Evolutionary conservation across 2,329 filamentous ascomycete species (phyloP).

Genomic region (Aspergillus hiratsukae): DNA sequence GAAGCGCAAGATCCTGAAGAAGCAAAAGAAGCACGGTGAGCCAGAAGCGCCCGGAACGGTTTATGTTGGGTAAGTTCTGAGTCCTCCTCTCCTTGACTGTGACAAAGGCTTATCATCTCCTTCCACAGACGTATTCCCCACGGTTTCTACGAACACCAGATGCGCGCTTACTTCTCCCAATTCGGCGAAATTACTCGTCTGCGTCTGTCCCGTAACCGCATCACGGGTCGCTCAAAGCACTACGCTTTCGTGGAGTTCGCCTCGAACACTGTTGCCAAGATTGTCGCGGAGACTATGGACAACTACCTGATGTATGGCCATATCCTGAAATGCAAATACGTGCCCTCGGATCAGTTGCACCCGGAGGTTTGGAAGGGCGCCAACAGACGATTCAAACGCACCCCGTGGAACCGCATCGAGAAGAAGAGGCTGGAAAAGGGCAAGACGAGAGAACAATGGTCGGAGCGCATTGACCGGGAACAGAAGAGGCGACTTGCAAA

Average conservation of each 20-base stretch:
- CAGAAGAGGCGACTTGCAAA: slow-evolving; percentile 64
- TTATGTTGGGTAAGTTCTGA: slow-evolving; percentile 65
- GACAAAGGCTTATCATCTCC: slow-evolving; percentile 11
- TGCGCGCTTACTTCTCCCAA: slow-evolving; percentile 88
- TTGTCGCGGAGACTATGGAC: slow-evolving; percentile 94
- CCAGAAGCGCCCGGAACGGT: slow-evolving; percentile 64
- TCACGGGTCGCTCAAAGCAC: slow-evolving; percentile 87
- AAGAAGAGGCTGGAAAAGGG: slow-evolving; percentile 70
- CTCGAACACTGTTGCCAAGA: slow-evolving; percentile 72
- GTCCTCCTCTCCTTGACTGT: background rate
- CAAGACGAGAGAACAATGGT: slow-evolving; percentile 71
- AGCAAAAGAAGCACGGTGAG: slow-evolving; percentile 44
- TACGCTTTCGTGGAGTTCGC: slow-evolving; percentile 91
- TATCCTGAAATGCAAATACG: slow-evolving; percentile 79
- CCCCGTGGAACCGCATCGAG: slow-evolving; percentile 83
- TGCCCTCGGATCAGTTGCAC: slow-evolving; percentile 73
- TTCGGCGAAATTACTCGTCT: slow-evolving; percentile 78
- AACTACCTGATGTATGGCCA: slow-evolving; percentile 95
- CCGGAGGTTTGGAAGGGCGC: slow-evolving; percentile 83
- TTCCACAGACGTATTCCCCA: slow-evolving; percentile 67
- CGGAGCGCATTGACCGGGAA: slow-evolving; percentile 68
- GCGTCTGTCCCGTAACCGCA: slow-evolving; percentile 84
- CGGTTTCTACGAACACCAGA: slow-evolving; percentile 96
- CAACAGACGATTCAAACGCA: slow-evolving; percentile 81
- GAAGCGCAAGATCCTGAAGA: slow-evolving; percentile 49